Evolutionary conservation across 257 asterid species (phyloP), one percentile per base, ranked within the genome.

Genomic region (Scutellaria baicalensis): DNA sequence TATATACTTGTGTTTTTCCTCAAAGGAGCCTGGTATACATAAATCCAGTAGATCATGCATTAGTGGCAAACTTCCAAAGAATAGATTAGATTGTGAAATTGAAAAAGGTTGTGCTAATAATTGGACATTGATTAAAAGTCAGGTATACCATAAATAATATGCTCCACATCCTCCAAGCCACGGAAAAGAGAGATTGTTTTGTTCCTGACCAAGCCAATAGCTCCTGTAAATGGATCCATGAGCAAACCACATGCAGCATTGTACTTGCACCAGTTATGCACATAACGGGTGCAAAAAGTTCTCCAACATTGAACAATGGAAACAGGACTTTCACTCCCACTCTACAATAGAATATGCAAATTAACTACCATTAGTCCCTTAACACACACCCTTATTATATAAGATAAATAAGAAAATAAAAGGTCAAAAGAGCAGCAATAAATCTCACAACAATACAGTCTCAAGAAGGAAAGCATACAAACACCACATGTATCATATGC

Each of bases 231-330:
- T 27, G 96, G 82, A 84, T 91, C 96, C 67, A 93, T 52, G 42
- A 87, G 85, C 68, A 93, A 83, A 76, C 95, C 96, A 82, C 84
- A 86, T 50, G 90, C 78, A 56, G 88, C 91, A 84, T 87, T 93
- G 72, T 76, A 68, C 74, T 80, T 82, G 71, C 88, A 73, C 99
- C 99, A 93, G 71, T 89, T 87, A 73, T 80, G 75, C 79, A 79
- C 75, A 79, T 85, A 91, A 63, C 78, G 87, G 17, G 83, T 16
- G 64, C 96, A 86, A 69, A 93, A 86, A 11, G 82, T 48, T 77
- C 84, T 86, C 99, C 97, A 93, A 75, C 88, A 70, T 56, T 82
- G 86, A 67, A 91, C 86, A 74, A 77, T 64, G 69, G 93, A 79
- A 77, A 84, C 85, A 64, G 96, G 94, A 76, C 82, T 82, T 67